Base-by-base conservation (phyloP, 345 rosid genomes). In the Acer saccharum region DNA sequence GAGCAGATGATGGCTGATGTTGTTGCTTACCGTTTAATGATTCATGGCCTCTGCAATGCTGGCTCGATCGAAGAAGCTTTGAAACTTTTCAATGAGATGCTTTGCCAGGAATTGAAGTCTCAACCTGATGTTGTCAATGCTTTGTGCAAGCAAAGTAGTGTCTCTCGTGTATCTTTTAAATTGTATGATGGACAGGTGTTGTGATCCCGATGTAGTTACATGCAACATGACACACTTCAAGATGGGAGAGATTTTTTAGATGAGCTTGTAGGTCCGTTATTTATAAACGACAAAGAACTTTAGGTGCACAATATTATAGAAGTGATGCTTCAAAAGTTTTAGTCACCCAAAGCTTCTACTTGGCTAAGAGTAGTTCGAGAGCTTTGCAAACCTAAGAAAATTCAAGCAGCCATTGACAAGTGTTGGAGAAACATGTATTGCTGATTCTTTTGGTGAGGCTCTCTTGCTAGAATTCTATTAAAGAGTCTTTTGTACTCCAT, bases 51-150 rank as follows among this genome's bases (percentile, higher is more conserved):
- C 65, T 94, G 97, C 79, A 82, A 77, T 81, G 75, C 78, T 58
- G 92, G 97, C 39, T 88, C 81, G 1, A 63, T 92, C 74, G 88
- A 92, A 79, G 91, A 85, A 60, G 98, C 93, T 39, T 82, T 94
- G 72, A 88, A 90, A 81, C 92, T 90, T 74, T 94, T 85, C 71
- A 86, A 92, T 82, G 93, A 94, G 89, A 96, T 96, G 98, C 85
- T 96, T 76, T 96, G 88, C 75, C 88, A 77, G 79, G 97, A 83
- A 65, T 84, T 91, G 10, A 76, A 78, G 65, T 86, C 91, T 81
- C 95, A 90, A 54, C 98, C 99, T 32, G 99, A 96, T 83, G 91
- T 92, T 50, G 79, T 96, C 74, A 91, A 86, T 72, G 94, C 97
- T 60, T 90, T 96, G 74, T 90, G 94, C 80, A 87, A 82, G 83